Percentiles rank a stretch among this genome's conserved stretches.
Evolutionary conservation across 441 rosid species (phyloP).

Genomic region (Corymbia citriodora): DNA sequence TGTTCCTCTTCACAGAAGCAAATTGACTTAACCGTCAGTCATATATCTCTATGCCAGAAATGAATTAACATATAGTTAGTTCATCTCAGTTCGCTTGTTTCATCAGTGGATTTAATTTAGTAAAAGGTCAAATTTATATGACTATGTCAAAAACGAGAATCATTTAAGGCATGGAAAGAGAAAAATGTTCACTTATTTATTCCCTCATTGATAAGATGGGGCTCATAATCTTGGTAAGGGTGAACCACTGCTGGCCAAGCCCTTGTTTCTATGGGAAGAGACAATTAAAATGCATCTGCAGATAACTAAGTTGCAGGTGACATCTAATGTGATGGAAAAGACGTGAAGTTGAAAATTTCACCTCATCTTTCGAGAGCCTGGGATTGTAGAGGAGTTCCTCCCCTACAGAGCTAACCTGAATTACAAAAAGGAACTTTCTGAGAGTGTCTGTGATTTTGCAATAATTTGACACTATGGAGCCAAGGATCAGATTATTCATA

Average conservation of each 20-base stretch:
- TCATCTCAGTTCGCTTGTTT: neutral
- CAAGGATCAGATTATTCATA: constrained; percentile 14
- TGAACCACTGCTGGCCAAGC: neutral
- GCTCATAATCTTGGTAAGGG: neutral
- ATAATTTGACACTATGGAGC: neutral
- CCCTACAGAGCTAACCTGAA: constrained; percentile 60
- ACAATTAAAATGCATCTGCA: neutral
- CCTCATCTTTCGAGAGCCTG: neutral
- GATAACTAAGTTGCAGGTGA: neutral
- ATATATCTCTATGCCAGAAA: neutral
- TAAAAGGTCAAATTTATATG: neutral
- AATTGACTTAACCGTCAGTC: neutral
- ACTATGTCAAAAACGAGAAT: neutral
- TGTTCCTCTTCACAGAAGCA: neutral
- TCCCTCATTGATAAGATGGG: neutral
- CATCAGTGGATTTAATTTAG: neutral
- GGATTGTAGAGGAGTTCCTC: neutral
- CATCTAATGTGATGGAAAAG: neutral
- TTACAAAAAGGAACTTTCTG: neutral
- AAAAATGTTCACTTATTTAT: neutral
- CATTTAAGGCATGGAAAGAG: neutral
- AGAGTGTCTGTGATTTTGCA: neutral
- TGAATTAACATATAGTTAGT: neutral
- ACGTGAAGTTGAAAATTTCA: neutral
- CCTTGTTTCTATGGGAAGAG: neutral